phyloP scores from a whole-genome alignment of 352 stramenopile species.

The Thalassiosira mediterranea region DNA sequence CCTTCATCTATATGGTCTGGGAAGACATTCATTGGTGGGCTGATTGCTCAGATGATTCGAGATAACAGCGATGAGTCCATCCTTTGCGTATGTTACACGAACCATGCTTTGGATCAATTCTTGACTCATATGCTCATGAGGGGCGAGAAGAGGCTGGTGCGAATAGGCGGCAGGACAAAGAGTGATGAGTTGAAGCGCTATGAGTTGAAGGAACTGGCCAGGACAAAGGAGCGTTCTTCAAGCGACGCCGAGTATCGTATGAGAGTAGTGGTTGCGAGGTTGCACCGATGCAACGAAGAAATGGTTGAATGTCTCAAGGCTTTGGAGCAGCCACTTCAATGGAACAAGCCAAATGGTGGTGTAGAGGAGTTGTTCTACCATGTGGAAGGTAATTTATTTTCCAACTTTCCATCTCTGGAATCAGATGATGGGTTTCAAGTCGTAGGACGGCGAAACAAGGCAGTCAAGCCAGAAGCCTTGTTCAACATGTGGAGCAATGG shows the following conservation, averaged over 20 bases:
- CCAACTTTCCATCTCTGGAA: slow-evolving; percentile 23
- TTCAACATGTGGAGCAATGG: slow-evolving; percentile 53
- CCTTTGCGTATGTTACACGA: slow-evolving; percentile 89
- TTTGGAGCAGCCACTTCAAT: slow-evolving; percentile 38
- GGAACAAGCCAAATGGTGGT: slow-evolving; percentile 37
- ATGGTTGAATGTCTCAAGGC: slow-evolving; percentile 32
- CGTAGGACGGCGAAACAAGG: slow-evolving; percentile 37
- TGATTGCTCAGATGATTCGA: slow-evolving; percentile 85
- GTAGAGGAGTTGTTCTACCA: slow-evolving; percentile 26
- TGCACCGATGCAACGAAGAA: slow-evolving; percentile 32
- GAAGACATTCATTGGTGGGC: slow-evolving; percentile 87
- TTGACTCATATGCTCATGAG: slow-evolving; percentile 85
- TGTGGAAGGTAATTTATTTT: slow-evolving; percentile 24
- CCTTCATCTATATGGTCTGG: slow-evolving; percentile 67
- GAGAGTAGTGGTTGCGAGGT: slow-evolving; percentile 38
- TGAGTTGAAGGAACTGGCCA: slow-evolving; percentile 47
- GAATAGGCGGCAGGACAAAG: slow-evolving; percentile 86
- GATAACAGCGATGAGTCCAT: slow-evolving; percentile 72
- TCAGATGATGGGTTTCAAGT: slow-evolving; percentile 44
- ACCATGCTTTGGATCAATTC: slow-evolving; percentile 90
- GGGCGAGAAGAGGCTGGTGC: slow-evolving; percentile 77
- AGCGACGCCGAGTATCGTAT: slow-evolving; percentile 23
- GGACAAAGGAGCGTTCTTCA: slow-evolving; percentile 15
- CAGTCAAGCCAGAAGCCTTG: slow-evolving; percentile 35
- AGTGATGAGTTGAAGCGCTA: slow-evolving; percentile 61